Conservation (phyloP, 2,329 filamentous ascomycete species). For the Claviceps maximensis region DNA sequence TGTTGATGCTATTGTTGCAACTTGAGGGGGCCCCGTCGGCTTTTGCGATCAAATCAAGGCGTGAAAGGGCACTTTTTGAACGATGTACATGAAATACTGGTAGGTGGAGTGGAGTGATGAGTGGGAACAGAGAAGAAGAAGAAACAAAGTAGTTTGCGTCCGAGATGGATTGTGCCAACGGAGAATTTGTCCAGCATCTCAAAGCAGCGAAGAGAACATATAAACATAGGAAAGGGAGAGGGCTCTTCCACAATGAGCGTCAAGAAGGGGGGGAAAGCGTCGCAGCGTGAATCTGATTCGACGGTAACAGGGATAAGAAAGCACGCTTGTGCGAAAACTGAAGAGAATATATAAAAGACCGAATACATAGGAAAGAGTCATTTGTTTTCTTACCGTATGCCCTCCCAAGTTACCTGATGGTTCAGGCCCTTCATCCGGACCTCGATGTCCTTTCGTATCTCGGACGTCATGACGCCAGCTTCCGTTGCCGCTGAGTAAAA, state of each 20-base stretch:
- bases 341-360: too few relatives aligned
- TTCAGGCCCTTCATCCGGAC: constrained; percentile 19
- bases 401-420: constrained; percentile 29
- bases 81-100: neutral
- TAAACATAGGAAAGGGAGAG: neutral
- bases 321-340: too few relatives aligned
- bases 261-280: neutral
- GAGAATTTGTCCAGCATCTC: neutral
- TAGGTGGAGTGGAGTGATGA: neutral
- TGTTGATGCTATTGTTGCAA: neutral
- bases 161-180: neutral
- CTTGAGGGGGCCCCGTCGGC: neutral
- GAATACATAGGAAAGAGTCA: neutral
- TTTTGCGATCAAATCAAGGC: neutral
- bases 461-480: constrained; percentile 14
- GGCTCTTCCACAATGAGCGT: neutral
- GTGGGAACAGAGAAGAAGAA: neutral
- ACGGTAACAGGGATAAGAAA: neutral
- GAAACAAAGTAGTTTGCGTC: neutral
- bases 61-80: neutral
- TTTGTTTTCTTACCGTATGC: constrained; percentile 24
- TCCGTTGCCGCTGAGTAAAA: constrained; percentile 19
- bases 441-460: constrained; percentile 19
- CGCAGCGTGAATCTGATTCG: neutral
- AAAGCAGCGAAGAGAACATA: neutral